Base-by-base conservation (phyloP, 352 stramenopile species). In the Pythium vanterpoolii region DNA sequence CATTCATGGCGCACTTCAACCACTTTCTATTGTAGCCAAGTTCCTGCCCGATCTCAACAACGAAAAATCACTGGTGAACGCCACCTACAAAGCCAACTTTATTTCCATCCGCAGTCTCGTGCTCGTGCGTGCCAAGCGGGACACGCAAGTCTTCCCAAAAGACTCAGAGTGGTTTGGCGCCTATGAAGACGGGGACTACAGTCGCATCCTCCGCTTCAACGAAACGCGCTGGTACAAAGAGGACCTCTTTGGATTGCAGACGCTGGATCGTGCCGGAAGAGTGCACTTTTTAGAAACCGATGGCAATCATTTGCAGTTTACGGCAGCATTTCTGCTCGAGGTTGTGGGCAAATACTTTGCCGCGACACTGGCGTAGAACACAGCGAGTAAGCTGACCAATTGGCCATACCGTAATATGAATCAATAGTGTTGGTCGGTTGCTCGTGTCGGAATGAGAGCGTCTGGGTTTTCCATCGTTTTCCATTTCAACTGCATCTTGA, bases 231-330 rank as follows among this genome's bases (percentile, higher is more conserved):
- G 93, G 91, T 98, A 98, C 64, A 44, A 71, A 23, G 64, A 93
- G 33, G 92, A 98, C 68, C 79, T 87, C 26, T 98, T 98, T 64
- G 95, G 95, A 9, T 66, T 98, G 10, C 67, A 81, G 45, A 97
- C 91, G 5, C 74, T 97, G 14, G 68, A 97, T 65, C 60, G 82
- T 38, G 75, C 72, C 0, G 89, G 87, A 46, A 98, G 97, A 62
- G 87, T 98, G 49, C 74, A 91, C 54, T 97, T 97, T 60, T 62
- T 96, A 45, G 77, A 77, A 31, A 98, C 95, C 5, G 59, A 86
- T 5, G 93, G 91, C 48, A 86, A 98, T 69, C 95, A 98, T 64
- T 65, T 98, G 43, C 72, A 89, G 62, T 97, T 98, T 58, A 77
- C 80, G 6, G 79, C 76, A 27, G 74, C 83, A 8, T 92, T 97